Percentiles rank a stretch among this genome's conserved stretches.
Evolutionary conservation across 257 asterid species (phyloP).

Genomic region (Solanum chmielewskii): DNA sequence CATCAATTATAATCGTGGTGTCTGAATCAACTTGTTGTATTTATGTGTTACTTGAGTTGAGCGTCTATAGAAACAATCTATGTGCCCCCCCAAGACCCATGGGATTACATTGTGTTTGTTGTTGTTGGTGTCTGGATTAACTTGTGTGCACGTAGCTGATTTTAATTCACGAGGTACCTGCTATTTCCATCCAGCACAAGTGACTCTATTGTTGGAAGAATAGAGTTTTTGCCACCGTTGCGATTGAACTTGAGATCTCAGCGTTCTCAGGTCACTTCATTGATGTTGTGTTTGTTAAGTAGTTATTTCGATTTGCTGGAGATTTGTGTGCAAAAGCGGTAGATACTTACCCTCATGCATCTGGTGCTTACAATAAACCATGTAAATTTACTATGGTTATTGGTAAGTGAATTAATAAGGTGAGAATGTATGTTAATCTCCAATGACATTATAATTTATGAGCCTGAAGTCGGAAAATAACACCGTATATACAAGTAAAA

Average conservation of each 20-base stretch:
- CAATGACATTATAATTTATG: neutral
- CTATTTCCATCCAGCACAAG: neutral
- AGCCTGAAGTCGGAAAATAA: neutral
- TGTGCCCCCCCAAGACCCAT: neutral
- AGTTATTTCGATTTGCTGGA: neutral
- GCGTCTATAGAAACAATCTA: neutral
- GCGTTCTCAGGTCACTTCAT: neutral
- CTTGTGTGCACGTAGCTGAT: neutral
- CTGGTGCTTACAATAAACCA: neutral
- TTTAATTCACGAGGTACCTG: neutral
- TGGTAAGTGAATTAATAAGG: neutral
- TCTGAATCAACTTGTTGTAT: neutral
- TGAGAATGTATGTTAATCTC: neutral
- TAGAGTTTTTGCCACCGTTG: neutral
- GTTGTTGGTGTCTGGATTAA: neutral
- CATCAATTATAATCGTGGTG: neutral
- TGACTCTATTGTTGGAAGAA: neutral
- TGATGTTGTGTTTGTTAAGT: neutral
- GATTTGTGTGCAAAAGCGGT: neutral
- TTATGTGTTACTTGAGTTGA: neutral
- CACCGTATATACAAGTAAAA: no score
- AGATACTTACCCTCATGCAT: neutral
- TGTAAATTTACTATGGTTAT: neutral
- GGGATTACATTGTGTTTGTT: neutral
- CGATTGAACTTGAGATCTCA: neutral